Percentiles rank a stretch among this genome's conserved stretches.
phyloP scores from a whole-genome alignment of 2,329 filamentous ascomycete species.

The Monilinia fructigena region DNA sequence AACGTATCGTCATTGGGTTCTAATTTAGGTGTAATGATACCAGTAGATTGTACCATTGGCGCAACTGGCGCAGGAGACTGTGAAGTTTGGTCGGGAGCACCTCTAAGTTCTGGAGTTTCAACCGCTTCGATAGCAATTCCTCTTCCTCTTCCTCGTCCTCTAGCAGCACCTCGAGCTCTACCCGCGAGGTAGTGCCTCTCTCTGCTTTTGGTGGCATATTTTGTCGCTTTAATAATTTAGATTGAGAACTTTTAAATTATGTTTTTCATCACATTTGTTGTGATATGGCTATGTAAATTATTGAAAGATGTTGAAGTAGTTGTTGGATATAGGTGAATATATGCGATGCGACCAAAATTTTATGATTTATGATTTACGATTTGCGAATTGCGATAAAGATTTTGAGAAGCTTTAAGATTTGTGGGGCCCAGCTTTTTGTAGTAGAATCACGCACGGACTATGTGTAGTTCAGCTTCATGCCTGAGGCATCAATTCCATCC shows the following conservation, averaged over 20 bases:
- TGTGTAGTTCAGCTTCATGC: not conserved
- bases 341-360: not conserved
- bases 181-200: constrained; percentile 25
- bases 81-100: not conserved
- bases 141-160: constrained; percentile 34
- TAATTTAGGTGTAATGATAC: constrained; percentile 23
- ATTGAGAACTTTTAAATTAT: not conserved
- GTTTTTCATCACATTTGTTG: not conserved
- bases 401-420: constrained; percentile 6
- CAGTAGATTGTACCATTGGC: not conserved
- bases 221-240: not conserved
- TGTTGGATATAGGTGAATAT: not conserved
- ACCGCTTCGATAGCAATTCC: constrained; percentile 21
- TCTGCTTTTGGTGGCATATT: constrained; percentile 36
- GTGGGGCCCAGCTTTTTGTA: constrained; percentile 9
- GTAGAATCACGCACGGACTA: constrained; percentile 5
- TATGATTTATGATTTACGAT: constrained; percentile 5
- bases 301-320: not conserved
- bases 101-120: constrained; percentile 17
- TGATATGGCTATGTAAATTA: not conserved
- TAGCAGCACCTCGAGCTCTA: constrained; percentile 24
- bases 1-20: constrained; percentile 26
- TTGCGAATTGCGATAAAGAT: constrained; percentile 3
- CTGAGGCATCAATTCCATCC: not conserved
- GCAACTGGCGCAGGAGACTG: constrained; percentile 10